Conservation (phyloP, 495 filamentous ascomycete species). For the Rhizodiscina lignyota region DNA sequence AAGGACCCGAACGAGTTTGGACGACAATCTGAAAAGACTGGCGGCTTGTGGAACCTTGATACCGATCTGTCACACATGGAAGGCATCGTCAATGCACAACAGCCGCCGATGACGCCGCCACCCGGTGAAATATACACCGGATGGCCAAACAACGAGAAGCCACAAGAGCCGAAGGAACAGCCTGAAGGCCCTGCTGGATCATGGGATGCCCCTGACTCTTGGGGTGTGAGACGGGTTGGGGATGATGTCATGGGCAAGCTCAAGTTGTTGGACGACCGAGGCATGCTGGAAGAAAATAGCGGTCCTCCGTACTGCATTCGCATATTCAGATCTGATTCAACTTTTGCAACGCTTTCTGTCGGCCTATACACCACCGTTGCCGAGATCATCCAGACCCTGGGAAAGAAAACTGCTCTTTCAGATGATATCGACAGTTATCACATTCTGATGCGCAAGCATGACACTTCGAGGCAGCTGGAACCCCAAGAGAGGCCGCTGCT, state of each 20-base stretch:
- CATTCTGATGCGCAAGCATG: conserved; percentile 85
- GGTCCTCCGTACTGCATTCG: conserved; percentile 69
- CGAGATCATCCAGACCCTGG: conserved; percentile 68
- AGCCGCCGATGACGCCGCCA: conserved; percentile 44
- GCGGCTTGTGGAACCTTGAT: conserved; percentile 51
- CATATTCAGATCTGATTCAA: conserved; percentile 84
- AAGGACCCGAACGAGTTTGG: conserved; percentile 20
- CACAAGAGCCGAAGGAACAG: conserved; percentile 13
- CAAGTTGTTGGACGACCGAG: conserved; percentile 42
- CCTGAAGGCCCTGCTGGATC: conserved; percentile 22
- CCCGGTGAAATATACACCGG: conserved; percentile 36
- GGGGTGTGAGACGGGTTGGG: conserved; percentile 58
- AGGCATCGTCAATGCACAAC: conserved; percentile 51
- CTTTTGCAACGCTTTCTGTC: conserved; percentile 80
- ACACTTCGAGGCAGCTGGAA: conserved; percentile 66
- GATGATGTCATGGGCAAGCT: conserved; percentile 45
- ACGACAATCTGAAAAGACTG: conserved; percentile 3
- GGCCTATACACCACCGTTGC: conserved; percentile 63
- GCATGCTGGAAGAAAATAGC: conserved; percentile 46
- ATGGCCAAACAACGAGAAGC: conserved; percentile 28
- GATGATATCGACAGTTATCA: conserved; percentile 87
- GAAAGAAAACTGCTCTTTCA: conserved; percentile 79
- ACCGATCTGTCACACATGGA: conserved; percentile 72
- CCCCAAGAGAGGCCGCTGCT: conserved; percentile 67
- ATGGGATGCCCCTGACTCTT: conserved; percentile 89